Conservation (phyloP, 257 asterid genomes). For the Nicotiana tomentosiformis region DNA sequence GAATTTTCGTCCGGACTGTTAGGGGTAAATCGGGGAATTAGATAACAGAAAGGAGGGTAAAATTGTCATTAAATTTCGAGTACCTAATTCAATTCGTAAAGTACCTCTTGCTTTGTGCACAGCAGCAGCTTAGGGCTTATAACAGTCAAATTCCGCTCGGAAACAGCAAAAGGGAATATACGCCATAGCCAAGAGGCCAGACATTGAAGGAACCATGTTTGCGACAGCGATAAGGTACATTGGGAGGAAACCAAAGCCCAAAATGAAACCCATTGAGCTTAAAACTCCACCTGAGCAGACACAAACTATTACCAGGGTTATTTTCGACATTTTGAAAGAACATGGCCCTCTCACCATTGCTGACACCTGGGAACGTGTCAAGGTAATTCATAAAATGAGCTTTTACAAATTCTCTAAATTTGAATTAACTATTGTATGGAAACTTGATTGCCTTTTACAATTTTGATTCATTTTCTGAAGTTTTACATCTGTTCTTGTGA, state of each 20-base stretch:
- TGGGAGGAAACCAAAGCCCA: slow-evolving; percentile 79
- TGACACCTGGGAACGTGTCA: slow-evolving; percentile 88
- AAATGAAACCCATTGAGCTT: slow-evolving; percentile 87
- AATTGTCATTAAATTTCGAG: not conserved
- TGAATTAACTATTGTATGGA: not conserved
- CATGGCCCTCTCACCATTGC: slow-evolving; percentile 81
- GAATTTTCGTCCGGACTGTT: too few species aligned
- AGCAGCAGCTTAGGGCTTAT: not conserved
- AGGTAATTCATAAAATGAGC: slow-evolving; percentile 40
- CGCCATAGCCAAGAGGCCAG: not conserved
- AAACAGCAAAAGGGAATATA: not conserved
- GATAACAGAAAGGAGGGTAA: not conserved
- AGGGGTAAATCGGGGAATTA: not conserved
- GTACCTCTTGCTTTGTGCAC: not conserved
- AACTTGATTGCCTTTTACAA: not conserved
- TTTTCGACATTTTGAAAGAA: slow-evolving; percentile 78
- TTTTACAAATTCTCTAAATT: not conserved
- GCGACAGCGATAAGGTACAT: slow-evolving; percentile 68
- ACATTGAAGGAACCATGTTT: slow-evolving; percentile 43
- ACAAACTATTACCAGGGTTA: slow-evolving; percentile 75
- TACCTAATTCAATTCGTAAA: not conserved
- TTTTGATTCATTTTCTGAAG: not conserved
- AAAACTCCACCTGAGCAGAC: slow-evolving; percentile 88
- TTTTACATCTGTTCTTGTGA: too few species aligned
- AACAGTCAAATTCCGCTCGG: not conserved